A percentile compares a stretch with the other conserved stretches of the same genome.
These are phyloP conservation scores for Hapsidospora chrysogenum DNA, from an alignment of 495 filamentous ascomycete genomes.

Conservation along the genomic window DNA sequence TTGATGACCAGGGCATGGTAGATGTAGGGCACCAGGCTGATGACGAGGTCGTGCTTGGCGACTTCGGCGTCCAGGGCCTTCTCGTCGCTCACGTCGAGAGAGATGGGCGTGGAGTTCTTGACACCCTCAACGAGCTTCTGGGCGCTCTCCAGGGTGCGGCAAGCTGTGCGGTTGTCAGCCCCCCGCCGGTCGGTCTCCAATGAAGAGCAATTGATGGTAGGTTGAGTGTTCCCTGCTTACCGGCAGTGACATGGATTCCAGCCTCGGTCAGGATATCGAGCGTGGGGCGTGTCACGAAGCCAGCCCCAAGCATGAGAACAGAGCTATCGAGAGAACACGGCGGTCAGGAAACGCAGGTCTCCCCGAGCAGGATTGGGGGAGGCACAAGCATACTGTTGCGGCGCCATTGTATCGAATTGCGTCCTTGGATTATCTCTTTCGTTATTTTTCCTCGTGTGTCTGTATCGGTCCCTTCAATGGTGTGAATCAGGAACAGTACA, in stretches of 20 bases:
- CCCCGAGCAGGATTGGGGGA: too few relatives aligned
- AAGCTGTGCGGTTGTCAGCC: conserved; percentile 36
- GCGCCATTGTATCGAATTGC: too few relatives aligned
- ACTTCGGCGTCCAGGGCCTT: conserved; percentile 63
- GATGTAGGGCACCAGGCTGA: conserved; percentile 83
- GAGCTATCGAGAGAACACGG: not conserved
- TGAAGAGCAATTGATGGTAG: conserved; percentile 1
- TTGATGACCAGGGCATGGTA: conserved; percentile 86
- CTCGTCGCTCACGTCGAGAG: conserved; percentile 65
- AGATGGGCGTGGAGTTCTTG: conserved; percentile 52
- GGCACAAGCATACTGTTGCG: too few relatives aligned
- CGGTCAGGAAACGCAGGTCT: too few relatives aligned
- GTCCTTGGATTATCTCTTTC: too few relatives aligned
- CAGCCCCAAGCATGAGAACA: conserved; percentile 15
- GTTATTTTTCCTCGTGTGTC: too few relatives aligned
- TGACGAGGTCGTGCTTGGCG: conserved; percentile 60
- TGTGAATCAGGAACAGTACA: too few relatives aligned
- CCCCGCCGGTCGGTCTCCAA: not conserved
- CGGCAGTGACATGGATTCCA: conserved; percentile 15
- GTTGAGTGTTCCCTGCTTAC: not conserved
- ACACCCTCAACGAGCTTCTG: conserved; percentile 57
- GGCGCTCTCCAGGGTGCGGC: conserved; percentile 65
- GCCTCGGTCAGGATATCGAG: conserved; percentile 60
- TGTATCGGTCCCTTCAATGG: too few relatives aligned
- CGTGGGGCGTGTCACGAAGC: conserved; percentile 70